Percentiles rank a stretch among this genome's conserved stretches.
phyloP scores from a whole-genome alignment of 2,329 filamentous ascomycete species.

The Trichoderma atroviride region DNA sequence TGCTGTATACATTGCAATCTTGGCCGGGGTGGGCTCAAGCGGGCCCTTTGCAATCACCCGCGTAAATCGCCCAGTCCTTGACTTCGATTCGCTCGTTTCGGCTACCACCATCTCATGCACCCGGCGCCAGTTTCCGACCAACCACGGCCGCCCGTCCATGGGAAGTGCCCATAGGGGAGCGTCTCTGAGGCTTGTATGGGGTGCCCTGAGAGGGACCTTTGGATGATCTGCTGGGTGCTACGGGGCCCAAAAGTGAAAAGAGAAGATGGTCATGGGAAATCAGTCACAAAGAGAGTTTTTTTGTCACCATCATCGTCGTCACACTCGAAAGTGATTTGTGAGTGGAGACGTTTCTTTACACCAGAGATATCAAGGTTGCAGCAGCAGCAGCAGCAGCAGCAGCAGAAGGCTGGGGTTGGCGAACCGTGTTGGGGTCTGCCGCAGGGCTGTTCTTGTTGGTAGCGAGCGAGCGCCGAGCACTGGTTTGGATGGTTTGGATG shows the following conservation, averaged over 20 bases:
- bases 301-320: not conserved
- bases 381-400: not conserved
- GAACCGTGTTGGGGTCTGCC: not conserved
- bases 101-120: constrained; percentile 2
- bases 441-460: not conserved
- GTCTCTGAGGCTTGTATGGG: not conserved
- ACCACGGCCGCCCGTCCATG: not conserved
- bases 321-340: not conserved
- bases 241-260: not conserved
- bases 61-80: not conserved
- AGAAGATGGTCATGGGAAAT: not conserved
- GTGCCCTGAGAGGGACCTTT: constrained; percentile 8
- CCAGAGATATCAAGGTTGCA: not conserved
- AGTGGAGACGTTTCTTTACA: not conserved
- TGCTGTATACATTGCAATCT: not conserved
- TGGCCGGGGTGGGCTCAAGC: not conserved
- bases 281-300: not conserved
- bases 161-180: not conserved
- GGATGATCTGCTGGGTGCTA: not conserved
- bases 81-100: constrained; percentile 18
- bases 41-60: constrained; percentile 14
- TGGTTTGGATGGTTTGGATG: not conserved
- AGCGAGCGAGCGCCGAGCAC: not conserved
- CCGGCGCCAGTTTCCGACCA: constrained; percentile 15
- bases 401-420: not conserved